These are phyloP conservation scores for Xylariales sp. DNA, from an alignment of 2,329 filamentous ascomycete genomes.

Conservation along the genomic window DNA sequence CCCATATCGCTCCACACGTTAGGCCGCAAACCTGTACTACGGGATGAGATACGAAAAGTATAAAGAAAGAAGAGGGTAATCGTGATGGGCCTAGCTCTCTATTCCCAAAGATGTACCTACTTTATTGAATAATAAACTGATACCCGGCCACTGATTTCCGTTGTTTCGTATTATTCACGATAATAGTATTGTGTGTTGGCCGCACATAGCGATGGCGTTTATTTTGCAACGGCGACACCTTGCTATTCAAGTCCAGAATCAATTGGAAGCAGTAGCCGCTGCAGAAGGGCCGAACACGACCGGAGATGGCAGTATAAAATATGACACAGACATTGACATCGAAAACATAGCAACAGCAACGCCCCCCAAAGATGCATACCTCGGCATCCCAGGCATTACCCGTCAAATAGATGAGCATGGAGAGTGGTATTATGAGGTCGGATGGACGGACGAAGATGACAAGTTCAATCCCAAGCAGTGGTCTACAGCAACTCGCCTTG, in stretches of 20 bases:
- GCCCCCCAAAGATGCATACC: conserved; percentile 14
- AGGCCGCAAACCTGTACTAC: background rate
- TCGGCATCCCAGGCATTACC: conserved; percentile 25
- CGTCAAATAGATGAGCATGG: conserved; percentile 18
- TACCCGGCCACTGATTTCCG: background rate
- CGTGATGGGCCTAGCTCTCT: background rate
- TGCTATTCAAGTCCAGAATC: conserved; percentile 20
- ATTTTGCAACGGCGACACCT: conserved; percentile 28
- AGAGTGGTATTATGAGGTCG: conserved; percentile 51
- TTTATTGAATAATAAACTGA: background rate
- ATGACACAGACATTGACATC: conserved; percentile 7
- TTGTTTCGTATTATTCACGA: background rate
- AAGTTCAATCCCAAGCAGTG: conserved; percentile 55
- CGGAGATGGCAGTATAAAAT: background rate
- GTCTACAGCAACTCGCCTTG: conserved; percentile 49
- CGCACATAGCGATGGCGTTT: conserved; percentile 21
- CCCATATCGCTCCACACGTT: conserved; percentile 1
- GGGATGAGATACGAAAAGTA: conserved; percentile 9
- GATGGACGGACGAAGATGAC: conserved; percentile 54
- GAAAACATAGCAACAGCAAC: background rate
- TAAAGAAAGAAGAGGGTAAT: no score
- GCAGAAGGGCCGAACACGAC: background rate
- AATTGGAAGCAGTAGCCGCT: conserved; percentile 1
- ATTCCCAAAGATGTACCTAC: background rate
- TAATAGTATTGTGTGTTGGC: background rate